Percentiles rank a stretch among this genome's conserved stretches.
These are phyloP conservation scores for Seminavis robusta DNA, from an alignment of 108 stramenopile species.

Conservation along the genomic window DNA sequence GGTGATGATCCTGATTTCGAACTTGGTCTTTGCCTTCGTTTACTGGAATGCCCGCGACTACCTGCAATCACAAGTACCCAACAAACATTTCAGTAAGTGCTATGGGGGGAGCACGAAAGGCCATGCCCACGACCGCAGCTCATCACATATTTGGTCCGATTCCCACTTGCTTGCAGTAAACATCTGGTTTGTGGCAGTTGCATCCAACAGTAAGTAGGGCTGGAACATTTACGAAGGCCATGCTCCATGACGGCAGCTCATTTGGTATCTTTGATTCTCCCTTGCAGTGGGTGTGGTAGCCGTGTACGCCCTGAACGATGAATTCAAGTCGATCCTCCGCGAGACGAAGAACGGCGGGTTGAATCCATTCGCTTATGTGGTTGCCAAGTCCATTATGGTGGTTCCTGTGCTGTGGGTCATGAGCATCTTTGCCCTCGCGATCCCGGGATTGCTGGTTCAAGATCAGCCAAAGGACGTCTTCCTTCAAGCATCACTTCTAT, in stretches of 20 bases:
- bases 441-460: neutral
- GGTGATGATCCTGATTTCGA: conserved; percentile 2
- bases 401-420: neutral
- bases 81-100: conserved; percentile 4
- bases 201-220: conserved; percentile 4
- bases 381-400: neutral
- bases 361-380: neutral
- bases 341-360: neutral
- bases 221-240: neutral
- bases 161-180: neutral
- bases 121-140: too few species aligned
- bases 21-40: conserved; percentile 9
- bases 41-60: conserved; percentile 2
- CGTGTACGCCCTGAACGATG: neutral
- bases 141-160: too few species aligned
- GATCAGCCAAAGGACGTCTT: neutral
- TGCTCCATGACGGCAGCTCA: neutral
- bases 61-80: neutral
- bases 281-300: neutral
- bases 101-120: too few species aligned
- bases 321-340: neutral
- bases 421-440: neutral
- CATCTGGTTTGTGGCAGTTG: conserved; percentile 3
- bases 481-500: neutral
- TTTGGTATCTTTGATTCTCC: neutral